Conservation (phyloP, 805 yeast species). For the Candida germanica region DNA sequence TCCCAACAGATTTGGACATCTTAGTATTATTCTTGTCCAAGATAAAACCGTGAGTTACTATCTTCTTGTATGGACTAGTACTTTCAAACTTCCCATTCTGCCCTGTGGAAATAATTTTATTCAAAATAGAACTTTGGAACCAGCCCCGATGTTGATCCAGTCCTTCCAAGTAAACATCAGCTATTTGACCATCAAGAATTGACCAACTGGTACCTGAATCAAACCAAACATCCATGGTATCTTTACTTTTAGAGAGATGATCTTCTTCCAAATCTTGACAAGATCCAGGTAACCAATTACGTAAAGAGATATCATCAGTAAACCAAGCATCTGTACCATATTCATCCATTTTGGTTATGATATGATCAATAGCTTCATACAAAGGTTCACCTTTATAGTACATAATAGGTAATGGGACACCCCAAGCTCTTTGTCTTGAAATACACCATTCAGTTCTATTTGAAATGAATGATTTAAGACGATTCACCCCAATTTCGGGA, state of each 20-base stretch:
- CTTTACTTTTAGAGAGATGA: slow-evolving; percentile 63
- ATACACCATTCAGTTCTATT: slow-evolving; percentile 96
- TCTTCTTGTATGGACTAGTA: slow-evolving; percentile 60
- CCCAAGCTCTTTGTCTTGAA: slow-evolving; percentile 95
- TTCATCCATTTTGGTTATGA: slow-evolving; percentile 53
- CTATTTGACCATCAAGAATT: slow-evolving; percentile 44
- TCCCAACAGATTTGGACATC: slow-evolving; percentile 93
- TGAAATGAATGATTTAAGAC: slow-evolving; percentile 68
- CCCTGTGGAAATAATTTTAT: slow-evolving; percentile 56
- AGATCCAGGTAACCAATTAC: slow-evolving; percentile 67
- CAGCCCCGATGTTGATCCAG: slow-evolving; percentile 99
- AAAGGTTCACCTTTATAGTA: slow-evolving; percentile 56
- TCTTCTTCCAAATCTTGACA: slow-evolving; percentile 37
- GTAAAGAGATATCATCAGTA: slow-evolving; percentile 36
- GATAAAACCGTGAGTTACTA: slow-evolving; percentile 92
- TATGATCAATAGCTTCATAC: slow-evolving; percentile 52
- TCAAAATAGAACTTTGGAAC: slow-evolving; percentile 92
- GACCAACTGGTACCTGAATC: slow-evolving; percentile 96
- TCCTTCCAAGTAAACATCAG: slow-evolving; percentile 92
- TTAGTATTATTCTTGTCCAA: slow-evolving; percentile 82
- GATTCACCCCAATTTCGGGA: slow-evolving; percentile 69
- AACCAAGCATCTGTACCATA: slow-evolving; percentile 85
- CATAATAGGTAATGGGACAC: slow-evolving; percentile 93
- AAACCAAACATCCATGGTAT: slow-evolving; percentile 99
- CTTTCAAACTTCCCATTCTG: slow-evolving; percentile 39